A percentile compares a stretch with the other conserved stretches of the same genome.
Conservation (phyloP, 495 filamentous ascomycete species). For the Aspergillus kassunensis region DNA sequence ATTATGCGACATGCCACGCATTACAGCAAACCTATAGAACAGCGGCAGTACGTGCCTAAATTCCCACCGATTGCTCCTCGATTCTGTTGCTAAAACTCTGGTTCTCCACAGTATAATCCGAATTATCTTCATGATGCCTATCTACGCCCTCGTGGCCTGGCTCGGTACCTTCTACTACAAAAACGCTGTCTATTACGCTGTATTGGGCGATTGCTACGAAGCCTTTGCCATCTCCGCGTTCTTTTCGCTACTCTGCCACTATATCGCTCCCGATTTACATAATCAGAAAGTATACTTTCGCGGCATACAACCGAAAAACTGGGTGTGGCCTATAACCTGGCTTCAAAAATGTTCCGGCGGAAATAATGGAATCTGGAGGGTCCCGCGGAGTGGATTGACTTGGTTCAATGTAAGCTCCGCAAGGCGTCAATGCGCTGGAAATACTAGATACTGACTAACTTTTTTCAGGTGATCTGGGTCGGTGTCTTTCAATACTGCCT, state of each 20-base stretch:
- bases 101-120: constrained; percentile 72
- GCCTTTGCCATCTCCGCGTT: constrained; percentile 89
- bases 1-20: constrained; percentile 76
- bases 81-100: constrained; percentile 3
- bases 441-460: constrained; percentile 3
- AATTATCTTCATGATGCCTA: constrained; percentile 85
- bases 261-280: constrained; percentile 74
- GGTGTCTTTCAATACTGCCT: constrained; percentile 89
- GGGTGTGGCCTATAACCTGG: constrained; percentile 68
- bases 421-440: not conserved
- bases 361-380: constrained; percentile 62
- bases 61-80: constrained; percentile 16
- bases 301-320: constrained; percentile 59
- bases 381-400: constrained; percentile 77
- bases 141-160: constrained; percentile 77
- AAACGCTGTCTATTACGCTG: constrained; percentile 77
- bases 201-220: constrained; percentile 84
- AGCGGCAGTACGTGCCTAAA: constrained; percentile 67
- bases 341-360: constrained; percentile 66
- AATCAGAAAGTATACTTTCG: constrained; percentile 88
- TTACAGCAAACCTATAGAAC: constrained; percentile 78
- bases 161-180: constrained; percentile 73
- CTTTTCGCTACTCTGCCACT: constrained; percentile 84
- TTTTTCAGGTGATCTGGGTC: constrained; percentile 69
- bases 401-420: constrained; percentile 72